Evolutionary conservation across 2,329 filamentous ascomycete species (phyloP).

Genomic region (Furcasterigmium furcatum): DNA sequence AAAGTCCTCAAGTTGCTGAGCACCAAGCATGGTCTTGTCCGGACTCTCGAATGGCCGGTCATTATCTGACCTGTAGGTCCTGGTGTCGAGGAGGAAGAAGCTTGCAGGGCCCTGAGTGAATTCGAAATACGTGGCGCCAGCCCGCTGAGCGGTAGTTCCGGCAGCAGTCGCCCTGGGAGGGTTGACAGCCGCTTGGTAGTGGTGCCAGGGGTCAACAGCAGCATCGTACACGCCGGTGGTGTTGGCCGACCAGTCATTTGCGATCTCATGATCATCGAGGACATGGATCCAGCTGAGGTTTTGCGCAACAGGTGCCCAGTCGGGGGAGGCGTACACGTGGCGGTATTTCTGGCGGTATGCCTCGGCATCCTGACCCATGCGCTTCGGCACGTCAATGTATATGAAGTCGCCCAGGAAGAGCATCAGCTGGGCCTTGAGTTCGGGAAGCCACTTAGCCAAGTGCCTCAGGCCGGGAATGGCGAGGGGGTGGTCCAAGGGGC

Average conservation of each 20-base stretch:
- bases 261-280: conserved; percentile 94
- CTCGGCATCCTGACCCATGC: conserved; percentile 67
- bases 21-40: conserved; percentile 84
- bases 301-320: conserved; percentile 74
- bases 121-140: conserved; percentile 76
- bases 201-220: conserved; percentile 78
- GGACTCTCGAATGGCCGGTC: conserved; percentile 54
- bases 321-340: conserved; percentile 91
- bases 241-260: conserved; percentile 87
- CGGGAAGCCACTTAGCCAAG: conserved; percentile 69
- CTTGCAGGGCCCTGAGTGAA: conserved; percentile 88
- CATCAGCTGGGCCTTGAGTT: conserved; percentile 74
- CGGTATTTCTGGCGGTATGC: conserved; percentile 91
- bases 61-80: conserved; percentile 76
- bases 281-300: conserved; percentile 97
- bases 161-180: conserved; percentile 64
- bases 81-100: conserved; percentile 93
- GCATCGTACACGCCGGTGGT: conserved; percentile 75
- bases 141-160: conserved; percentile 30
- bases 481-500: conserved; percentile 76
- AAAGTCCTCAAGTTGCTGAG: conserved; percentile 74
- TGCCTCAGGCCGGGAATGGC: conserved; percentile 77
- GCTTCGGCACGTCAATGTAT: conserved; percentile 82
- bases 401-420: conserved; percentile 86
- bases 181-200: conserved; percentile 84